Base-by-base conservation (phyloP, 768 basidiomycete genomes). In the Lactifluus piperatus region DNA sequence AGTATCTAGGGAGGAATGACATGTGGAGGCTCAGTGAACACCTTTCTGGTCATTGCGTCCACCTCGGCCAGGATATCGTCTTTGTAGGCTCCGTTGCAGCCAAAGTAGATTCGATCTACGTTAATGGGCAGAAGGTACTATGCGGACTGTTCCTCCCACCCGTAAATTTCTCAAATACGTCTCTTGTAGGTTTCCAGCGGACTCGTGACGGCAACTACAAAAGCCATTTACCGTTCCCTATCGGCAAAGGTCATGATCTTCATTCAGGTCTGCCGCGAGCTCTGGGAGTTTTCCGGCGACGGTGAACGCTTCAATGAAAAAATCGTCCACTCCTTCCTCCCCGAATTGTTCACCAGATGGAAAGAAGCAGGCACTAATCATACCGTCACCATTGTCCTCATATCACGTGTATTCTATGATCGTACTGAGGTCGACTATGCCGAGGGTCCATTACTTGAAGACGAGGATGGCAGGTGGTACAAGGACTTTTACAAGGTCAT, bases 401-500 rank as follows among this genome's bases (percentile, higher is more conserved):
- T 97, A 60, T 94, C 94, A 2, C 82, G 97, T 47, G 91, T 98
- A 16, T 87, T 83, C 69, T 94, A 95, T 69, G 91, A 94, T 62
- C 74, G 81, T 51, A 78, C 81, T 5, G 91, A 94, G 70, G 79
- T 89, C 48, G 81, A 82, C 61, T 88, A 88, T 63, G 91, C 91
- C 2, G 87, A 88, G 2, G 91, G 91, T 1, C 90, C 89, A 6
- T 74, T 97, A 48, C 79, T 83, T 14, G 74, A 78, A 52, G 86
- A 93, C 65, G 89, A 91, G 55, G 78, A 84, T 47, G 86, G 84
- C 10, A 74, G 75, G 32, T 91, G 84, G 84, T 93, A 94, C 74
- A 95, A 97, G 71, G 97, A 97, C 69, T 95, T 94, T 67, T 97
- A 84, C 81, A 94, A 95, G 71, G 86, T 98, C 65, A 89, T 94